phyloP scores from a whole-genome alignment of 2,329 filamentous ascomycete genomes.

The Fusarium sterilihyphosum region DNA sequence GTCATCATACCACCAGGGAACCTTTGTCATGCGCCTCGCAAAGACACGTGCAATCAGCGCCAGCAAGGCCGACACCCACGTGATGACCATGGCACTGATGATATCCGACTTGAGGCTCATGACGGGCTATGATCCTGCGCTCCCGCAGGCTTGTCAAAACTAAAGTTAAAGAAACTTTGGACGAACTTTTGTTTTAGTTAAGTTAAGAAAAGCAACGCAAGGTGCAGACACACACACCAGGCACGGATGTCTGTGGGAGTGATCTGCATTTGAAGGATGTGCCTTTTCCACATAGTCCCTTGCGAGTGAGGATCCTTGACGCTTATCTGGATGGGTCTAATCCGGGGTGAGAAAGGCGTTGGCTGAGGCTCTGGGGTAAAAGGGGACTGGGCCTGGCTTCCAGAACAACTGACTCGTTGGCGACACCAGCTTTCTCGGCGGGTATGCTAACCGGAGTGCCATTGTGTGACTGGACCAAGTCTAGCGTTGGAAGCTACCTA shows the following conservation, averaged over 20 bases:
- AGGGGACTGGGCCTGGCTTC: background rate
- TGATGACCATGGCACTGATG: conserved; percentile 26
- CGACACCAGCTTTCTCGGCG: background rate
- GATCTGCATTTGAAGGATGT: conserved; percentile 33
- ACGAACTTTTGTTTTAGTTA: background rate
- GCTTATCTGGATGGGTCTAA: background rate
- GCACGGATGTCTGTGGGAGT: conserved; percentile 4
- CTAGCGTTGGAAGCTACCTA: background rate
- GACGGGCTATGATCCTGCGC: conserved; percentile 14
- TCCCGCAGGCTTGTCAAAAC: background rate
- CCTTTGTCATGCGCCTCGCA: conserved; percentile 39
- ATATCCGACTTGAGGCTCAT: conserved; percentile 33
- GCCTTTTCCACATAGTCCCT: background rate
- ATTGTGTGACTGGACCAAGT: background rate
- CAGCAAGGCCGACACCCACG: conserved; percentile 36
- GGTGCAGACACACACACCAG: background rate
- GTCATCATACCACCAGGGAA: conserved; percentile 40
- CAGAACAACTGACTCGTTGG: conserved; percentile 20
- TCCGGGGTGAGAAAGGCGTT: conserved; percentile 1
- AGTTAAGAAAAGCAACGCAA: conserved; percentile 2
- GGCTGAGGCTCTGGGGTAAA: conserved; percentile 21
- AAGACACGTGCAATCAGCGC: conserved; percentile 32
- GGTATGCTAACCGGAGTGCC: background rate
- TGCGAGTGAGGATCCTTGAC: background rate
- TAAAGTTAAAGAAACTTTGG: background rate